phyloP scores from a whole-genome alignment of 2,329 filamentous ascomycete genomes.

The Aspergillus versicolor region DNA sequence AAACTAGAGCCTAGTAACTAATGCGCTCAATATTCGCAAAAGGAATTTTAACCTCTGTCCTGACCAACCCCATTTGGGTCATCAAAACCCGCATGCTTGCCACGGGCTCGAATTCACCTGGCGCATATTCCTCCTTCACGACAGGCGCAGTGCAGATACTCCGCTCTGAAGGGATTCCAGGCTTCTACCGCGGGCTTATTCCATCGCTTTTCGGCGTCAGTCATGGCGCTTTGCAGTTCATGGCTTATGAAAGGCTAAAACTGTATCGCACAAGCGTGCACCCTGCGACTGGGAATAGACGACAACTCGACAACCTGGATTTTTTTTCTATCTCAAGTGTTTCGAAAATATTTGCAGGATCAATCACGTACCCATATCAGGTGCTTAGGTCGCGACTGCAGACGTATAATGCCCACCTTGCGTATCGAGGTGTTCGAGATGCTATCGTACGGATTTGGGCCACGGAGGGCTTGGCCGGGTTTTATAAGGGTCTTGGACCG shows the following conservation, averaged over 20 bases:
- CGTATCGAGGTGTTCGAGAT: slow-evolving; percentile 71
- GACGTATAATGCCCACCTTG: slow-evolving; percentile 75
- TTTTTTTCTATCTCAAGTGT: slow-evolving; percentile 77
- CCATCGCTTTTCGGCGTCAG: slow-evolving; percentile 83
- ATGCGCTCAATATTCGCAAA: neutral
- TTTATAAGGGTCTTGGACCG: slow-evolving; percentile 87
- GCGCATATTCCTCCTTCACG: slow-evolving; percentile 78
- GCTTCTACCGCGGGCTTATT: slow-evolving; percentile 84
- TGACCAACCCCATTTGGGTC: slow-evolving; percentile 97
- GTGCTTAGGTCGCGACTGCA: slow-evolving; percentile 86
- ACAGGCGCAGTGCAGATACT: slow-evolving; percentile 69
- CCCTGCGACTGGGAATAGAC: neutral
- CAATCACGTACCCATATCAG: slow-evolving; percentile 91
- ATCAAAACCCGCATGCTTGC: slow-evolving; percentile 97
- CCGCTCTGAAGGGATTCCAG: slow-evolving; percentile 67
- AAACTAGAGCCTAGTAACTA: neutral
- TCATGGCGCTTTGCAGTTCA: slow-evolving; percentile 93
- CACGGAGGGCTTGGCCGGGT: slow-evolving; percentile 77
- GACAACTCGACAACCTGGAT: slow-evolving; percentile 65
- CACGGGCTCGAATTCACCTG: slow-evolving; percentile 68
- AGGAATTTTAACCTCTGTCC: slow-evolving; percentile 72
- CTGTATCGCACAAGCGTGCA: slow-evolving; percentile 53
- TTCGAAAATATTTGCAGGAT: slow-evolving; percentile 86
- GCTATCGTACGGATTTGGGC: slow-evolving; percentile 72
- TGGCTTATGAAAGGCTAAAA: slow-evolving; percentile 81